phyloP scores from a whole-genome alignment of 225 moss, liverwort and hornwort species.

The Asterella californica region DNA sequence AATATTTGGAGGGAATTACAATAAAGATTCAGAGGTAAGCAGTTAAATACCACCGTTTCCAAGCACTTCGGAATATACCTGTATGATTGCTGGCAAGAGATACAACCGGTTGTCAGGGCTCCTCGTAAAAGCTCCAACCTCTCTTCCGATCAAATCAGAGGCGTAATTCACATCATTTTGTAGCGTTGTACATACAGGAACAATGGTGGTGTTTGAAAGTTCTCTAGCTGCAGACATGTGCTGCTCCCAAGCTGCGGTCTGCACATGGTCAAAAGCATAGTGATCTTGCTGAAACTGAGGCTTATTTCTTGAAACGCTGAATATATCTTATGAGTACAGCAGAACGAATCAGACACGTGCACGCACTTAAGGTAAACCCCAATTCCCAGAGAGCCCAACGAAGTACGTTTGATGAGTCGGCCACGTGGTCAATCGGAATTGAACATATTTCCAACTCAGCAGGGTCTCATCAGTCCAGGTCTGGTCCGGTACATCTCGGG shows the following conservation, averaged over 20 bases:
- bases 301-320: not conserved
- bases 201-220: slow-evolving; percentile 70
- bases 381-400: no score
- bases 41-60: not conserved
- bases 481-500: no score
- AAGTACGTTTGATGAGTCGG: no score
- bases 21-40: not conserved
- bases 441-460: no score
- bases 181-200: slow-evolving; percentile 77
- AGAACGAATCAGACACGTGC: no score
- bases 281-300: not conserved
- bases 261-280: slow-evolving; percentile 14
- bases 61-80: slow-evolving; percentile 40
- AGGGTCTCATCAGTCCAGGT: no score
- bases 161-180: slow-evolving; percentile 79
- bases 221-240: slow-evolving; percentile 76
- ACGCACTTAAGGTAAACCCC: no score
- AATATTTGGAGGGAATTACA: not conserved
- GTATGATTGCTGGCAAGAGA: slow-evolving; percentile 66
- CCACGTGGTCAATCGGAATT: no score
- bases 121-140: slow-evolving; percentile 72
- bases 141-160: slow-evolving; percentile 89
- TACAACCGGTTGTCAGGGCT: slow-evolving; percentile 84
- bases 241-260: slow-evolving; percentile 97
- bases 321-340: no score